These are phyloP conservation scores for Sporothrix curviconia DNA, from an alignment of 2,329 filamentous ascomycete species.

Conservation along the genomic window DNA sequence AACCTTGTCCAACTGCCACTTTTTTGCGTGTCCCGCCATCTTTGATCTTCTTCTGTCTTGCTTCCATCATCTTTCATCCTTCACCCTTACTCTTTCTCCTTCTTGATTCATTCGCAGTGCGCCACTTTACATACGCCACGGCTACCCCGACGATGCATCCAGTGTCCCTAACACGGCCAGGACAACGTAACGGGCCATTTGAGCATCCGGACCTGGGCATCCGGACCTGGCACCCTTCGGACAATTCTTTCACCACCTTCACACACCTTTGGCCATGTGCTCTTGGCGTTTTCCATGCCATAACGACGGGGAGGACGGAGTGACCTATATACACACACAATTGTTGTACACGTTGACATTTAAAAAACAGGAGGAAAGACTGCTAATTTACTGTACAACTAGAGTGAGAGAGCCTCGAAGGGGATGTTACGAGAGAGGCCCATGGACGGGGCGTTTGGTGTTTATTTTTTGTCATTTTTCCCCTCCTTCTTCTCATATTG, in stretches of 20 bases:
- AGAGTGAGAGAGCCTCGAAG: conserved; percentile 17
- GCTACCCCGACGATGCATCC: neutral
- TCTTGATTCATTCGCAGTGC: neutral
- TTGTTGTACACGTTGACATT: neutral
- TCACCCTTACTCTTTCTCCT: neutral
- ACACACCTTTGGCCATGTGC: conserved; percentile 4
- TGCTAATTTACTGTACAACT: conserved; percentile 17
- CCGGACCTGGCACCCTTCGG: neutral
- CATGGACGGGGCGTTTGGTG: conserved; percentile 18
- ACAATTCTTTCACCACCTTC: neutral
- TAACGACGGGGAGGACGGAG: conserved; percentile 10
- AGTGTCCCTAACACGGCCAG: neutral
- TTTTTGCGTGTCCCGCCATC: neutral
- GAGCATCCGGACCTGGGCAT: no score
- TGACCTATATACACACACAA: neutral
- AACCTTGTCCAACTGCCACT: neutral
- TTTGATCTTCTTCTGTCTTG: conserved; percentile 5
- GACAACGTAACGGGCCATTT: neutral
- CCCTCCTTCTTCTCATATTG: neutral
- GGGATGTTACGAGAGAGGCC: conserved; percentile 19
- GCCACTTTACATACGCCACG: conserved; percentile 6
- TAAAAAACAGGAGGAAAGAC: conserved; percentile 6
- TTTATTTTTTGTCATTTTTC: neutral
- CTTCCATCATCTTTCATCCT: neutral
- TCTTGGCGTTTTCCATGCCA: conserved; percentile 2